A percentile compares a stretch with the other conserved stretches of the same genome.
phyloP scores from a whole-genome alignment of 1,139 yeast species.

The Kluyveromyces marxianus region DNA sequence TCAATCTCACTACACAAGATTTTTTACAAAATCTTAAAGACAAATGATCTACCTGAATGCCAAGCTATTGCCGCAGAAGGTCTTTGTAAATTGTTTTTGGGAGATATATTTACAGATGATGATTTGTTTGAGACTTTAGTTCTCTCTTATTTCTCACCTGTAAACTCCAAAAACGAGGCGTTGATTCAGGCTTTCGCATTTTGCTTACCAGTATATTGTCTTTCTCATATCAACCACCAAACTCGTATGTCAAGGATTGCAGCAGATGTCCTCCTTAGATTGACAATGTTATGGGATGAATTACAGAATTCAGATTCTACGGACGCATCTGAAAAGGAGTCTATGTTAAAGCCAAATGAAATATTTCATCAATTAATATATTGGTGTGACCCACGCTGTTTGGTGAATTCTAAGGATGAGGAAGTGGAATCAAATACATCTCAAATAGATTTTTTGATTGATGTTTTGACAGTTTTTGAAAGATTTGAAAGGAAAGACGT shows the following conservation, averaged over 20 bases:
- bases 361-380: conserved; percentile 68
- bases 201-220: conserved; percentile 86
- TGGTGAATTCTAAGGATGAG: conserved; percentile 46
- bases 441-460: conserved; percentile 54
- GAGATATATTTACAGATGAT: conserved; percentile 65
- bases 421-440: conserved; percentile 38
- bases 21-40: conserved; percentile 58
- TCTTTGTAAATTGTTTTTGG: conserved; percentile 70
- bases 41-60: conserved; percentile 51
- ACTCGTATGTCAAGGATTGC: conserved; percentile 54
- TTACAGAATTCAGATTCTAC: conserved; percentile 32
- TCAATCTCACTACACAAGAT: conserved; percentile 54
- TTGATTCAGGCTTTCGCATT: conserved; percentile 77
- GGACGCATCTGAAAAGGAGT: conserved; percentile 26
- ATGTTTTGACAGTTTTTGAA: conserved; percentile 45
- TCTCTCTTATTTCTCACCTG: conserved; percentile 67
- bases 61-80: conserved; percentile 87
- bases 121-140: conserved; percentile 67
- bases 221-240: conserved; percentile 71
- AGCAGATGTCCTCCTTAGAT: conserved; percentile 58
- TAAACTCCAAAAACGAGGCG: conserved; percentile 53
- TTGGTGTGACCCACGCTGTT: conserved; percentile 79
- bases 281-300: conserved; percentile 33
- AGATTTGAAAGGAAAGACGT: conserved; percentile 44
- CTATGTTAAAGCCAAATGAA: conserved; percentile 45